Base-by-base conservation (phyloP, 2,329 filamentous ascomycete genomes). In the Xylaria sp. region DNA sequence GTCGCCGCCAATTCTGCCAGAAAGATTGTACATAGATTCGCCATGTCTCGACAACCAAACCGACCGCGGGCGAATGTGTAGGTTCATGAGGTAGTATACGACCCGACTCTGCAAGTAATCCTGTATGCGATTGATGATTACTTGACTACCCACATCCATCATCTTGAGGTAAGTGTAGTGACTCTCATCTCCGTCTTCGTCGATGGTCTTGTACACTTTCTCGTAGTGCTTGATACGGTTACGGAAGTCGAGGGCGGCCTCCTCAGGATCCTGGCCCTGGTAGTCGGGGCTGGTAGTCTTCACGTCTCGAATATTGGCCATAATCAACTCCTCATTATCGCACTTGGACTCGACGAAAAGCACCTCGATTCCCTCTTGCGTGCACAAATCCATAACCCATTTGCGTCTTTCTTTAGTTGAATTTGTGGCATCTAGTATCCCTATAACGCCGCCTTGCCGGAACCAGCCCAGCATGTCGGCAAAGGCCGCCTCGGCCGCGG, bases 261-360 rank as follows among this genome's bases (percentile, higher is more conserved):
- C 85, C 79, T 99, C 96, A 1, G 96, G 96, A 78, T 99, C 96
- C 80, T 97, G 94, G 64, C 94, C 96, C 67, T 90, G 85, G 80
- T 99, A 99, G 81, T 99, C 96, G 1, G 96, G 96, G 65, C 93
- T 97, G 31, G 93, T 97, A 1, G 94, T 95, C 86, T 99, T 99
- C 77, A 99, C 96, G 78, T 97, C 94, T 73, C 94, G 89, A 73
- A 99, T 97, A 80, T 99, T 99, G 84, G 90, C 93, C 94, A 97
- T 97, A 83, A 99, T 97, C 73, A 98, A 84, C 53, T 95, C 92
- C 79, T 98, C 94, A 74, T 97, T 91, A 78, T 99, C 95, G 80
- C 96, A 99, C 79, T 96, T 97, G 74, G 93, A 97, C 84, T 99
- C 96, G 57, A 99, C 96, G 75, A 97, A 99, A 57, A 99, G 84